phyloP scores from a whole-genome alignment of 805 yeast genomes.

The Hemisphaericaspora nanyangensis region DNA sequence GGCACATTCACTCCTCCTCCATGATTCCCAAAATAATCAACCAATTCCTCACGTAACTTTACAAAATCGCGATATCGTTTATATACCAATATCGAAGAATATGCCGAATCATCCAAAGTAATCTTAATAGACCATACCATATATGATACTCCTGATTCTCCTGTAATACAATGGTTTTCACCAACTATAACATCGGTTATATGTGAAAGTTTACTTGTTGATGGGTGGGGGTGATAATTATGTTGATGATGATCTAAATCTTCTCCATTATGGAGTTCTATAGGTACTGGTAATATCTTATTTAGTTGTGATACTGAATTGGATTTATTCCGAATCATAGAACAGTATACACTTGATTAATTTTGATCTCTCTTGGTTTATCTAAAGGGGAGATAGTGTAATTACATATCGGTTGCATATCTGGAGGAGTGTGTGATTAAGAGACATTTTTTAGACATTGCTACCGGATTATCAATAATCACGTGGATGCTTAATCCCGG shows the following conservation, averaged over 20 bases:
- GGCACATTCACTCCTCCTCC: conserved; percentile 31
- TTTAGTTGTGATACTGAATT: conserved; percentile 23
- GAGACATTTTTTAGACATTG: too few species aligned
- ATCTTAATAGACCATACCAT: conserved; percentile 38
- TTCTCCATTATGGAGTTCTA: conserved; percentile 26
- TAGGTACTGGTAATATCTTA: conserved; percentile 35
- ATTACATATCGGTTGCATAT: too few species aligned
- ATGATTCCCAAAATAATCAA: conserved; percentile 39
- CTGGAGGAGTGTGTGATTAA: too few species aligned
- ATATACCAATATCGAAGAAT: conserved; percentile 44
- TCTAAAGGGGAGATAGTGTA: too few species aligned
- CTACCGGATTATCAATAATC: too few species aligned
- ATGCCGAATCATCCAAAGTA: conserved; percentile 31
- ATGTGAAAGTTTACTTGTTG: conserved; percentile 21
- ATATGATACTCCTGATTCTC: conserved; percentile 35
- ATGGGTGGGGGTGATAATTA: background rate
- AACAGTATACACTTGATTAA: background rate
- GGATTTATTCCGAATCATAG: conserved; percentile 7
- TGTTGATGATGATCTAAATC: conserved; percentile 5
- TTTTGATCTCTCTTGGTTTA: too few species aligned
- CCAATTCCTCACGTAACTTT: conserved; percentile 38
- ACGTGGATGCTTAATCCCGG: too few species aligned
- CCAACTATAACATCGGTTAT: conserved; percentile 42
- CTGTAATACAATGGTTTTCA: conserved; percentile 34
- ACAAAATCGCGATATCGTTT: conserved; percentile 67